Conservation (phyloP, 75 land plant genomes). For the Pseudotsuga menziesii region DNA sequence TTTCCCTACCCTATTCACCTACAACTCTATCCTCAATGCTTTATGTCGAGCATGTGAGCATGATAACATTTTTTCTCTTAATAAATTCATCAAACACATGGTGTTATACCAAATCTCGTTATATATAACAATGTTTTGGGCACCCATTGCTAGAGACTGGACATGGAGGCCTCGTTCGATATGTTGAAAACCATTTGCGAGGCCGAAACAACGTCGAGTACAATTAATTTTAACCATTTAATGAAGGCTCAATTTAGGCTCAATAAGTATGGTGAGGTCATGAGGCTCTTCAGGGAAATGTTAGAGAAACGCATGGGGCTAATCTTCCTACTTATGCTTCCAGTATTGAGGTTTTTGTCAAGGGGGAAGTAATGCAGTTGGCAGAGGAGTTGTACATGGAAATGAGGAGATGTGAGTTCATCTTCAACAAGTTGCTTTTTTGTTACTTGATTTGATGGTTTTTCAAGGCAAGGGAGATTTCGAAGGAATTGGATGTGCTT, state of each 20-base stretch:
- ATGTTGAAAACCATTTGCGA: slow-evolving; percentile 36
- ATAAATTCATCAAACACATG: slow-evolving; percentile 36
- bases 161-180: slow-evolving; percentile 8
- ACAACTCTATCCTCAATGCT: slow-evolving; percentile 53
- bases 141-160: slow-evolving; percentile 9
- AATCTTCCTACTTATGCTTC: slow-evolving; percentile 56
- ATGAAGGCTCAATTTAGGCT: slow-evolving; percentile 56
- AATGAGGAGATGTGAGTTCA: slow-evolving; percentile 29
- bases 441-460: slow-evolving; percentile 38
- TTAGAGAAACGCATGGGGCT: slow-evolving; percentile 50
- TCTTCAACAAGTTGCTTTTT: slow-evolving; percentile 30
- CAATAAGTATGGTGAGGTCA: slow-evolving; percentile 40
- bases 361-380: slow-evolving; percentile 36
- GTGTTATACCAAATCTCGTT: slow-evolving; percentile 51
- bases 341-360: slow-evolving; percentile 43
- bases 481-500: slow-evolving; percentile 36
- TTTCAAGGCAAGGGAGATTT: slow-evolving; percentile 23
- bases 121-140: too few species aligned
- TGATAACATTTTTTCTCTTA: slow-evolving; percentile 35
- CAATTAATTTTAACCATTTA: slow-evolving; percentile 53
- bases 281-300: too few species aligned
- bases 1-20: slow-evolving; percentile 75
- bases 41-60: slow-evolving; percentile 34
- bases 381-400: slow-evolving; percentile 46
- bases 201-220: slow-evolving; percentile 45